Evolutionary conservation across 2,329 filamentous ascomycete species (phyloP), one percentile per base, ranked within the genome.

Genomic region (Trichoderma hamatum): DNA sequence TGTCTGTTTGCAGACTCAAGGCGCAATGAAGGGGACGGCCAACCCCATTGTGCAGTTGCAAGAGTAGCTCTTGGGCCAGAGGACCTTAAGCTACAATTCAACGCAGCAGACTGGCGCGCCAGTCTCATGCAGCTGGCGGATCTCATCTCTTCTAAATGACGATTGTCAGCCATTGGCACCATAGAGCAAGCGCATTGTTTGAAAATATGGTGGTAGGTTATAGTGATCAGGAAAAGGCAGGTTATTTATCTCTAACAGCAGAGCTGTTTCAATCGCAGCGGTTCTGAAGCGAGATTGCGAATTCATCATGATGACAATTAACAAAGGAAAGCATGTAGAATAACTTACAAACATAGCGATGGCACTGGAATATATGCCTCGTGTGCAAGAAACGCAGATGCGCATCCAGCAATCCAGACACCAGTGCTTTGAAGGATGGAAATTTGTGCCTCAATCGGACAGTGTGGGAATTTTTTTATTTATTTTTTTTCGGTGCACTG

Each of bases 261-360:
- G 75, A 78, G 78, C 80, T 78, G 80, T 77, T 79, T 83, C 80
- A 82, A 82, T 81, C 82, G 82, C 82, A 83, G 82, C 82, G 82
- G 82, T 83, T 83, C 82, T 83, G 80, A 82, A 81, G 80, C 80
- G 79, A 80, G 70, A 73, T 77, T 80, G 79, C 79, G 74, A 77
- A 66, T 74, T 82, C 81, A 83, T 83, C 82, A 83, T 79, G 59
- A 62, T 58, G 49, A 13, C 70, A 74, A 67, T 60, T 28, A 59
- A 32, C 14, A 30, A 30, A 32, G 28, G 61, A 36, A 21, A n/a
- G 6, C 14, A 16, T 24, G 36, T 19, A 52, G 32, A 51, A 21
- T 51, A 32, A 81, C 80, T 80, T 78, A 81, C 80, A 76, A 72
- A 79, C 79, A 81, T 80, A 74, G 72, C 77, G 73, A 74, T 74